Base-by-base conservation (phyloP, 139 green algal species). In the Yamagishiella unicocca region DNA sequence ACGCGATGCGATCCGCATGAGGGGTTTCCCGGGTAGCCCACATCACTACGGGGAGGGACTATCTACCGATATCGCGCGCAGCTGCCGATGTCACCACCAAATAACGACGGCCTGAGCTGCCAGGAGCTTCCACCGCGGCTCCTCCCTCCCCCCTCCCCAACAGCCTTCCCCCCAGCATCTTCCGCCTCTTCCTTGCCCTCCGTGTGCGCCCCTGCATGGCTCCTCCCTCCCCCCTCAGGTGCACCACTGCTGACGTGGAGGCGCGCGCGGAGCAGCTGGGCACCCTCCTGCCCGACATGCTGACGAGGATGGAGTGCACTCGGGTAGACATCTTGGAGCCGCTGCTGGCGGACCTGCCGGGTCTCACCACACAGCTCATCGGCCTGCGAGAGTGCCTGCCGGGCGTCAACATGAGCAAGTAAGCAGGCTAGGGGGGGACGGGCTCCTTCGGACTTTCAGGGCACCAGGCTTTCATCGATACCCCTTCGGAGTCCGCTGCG, bases 311-410 rank as follows among this genome's bases (percentile, higher is more conserved):
- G 33, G 67, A 87, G 66, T 71, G 9, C n/a, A 79, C 64, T 4
- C 81, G 64, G 4, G 82, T 71, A 35, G 82, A 87, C 29, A 71
- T 87, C 46, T 45, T 87, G 35, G 29, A 77, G 82, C 82, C 82
- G 24, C 46, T 87, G 67, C 46, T 87, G 25, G 58, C 45, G 1
- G 82, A 87, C 33, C 37, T 87, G 67, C 82, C 82, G 0, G 82
- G 82, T 1, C 50, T 87, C 27, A 87, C 62, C 6, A 8, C 14
- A 29, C 66, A 87, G 82, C 68, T 87, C 37, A 81, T 87, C 4
- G 82, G 67, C 2, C 33, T 87, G 7, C 31, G 46, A 29, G 82
- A 87, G 17, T 80, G 46, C 27, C 33, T 87, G 35, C 67, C 82
- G 6, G 82, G 82, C 6, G 67, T 87, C 50, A 87, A 80, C 50